These are phyloP conservation scores for Apiospora saccharicola DNA, from an alignment of 2,329 filamentous ascomycete species.

Conservation along the genomic window DNA sequence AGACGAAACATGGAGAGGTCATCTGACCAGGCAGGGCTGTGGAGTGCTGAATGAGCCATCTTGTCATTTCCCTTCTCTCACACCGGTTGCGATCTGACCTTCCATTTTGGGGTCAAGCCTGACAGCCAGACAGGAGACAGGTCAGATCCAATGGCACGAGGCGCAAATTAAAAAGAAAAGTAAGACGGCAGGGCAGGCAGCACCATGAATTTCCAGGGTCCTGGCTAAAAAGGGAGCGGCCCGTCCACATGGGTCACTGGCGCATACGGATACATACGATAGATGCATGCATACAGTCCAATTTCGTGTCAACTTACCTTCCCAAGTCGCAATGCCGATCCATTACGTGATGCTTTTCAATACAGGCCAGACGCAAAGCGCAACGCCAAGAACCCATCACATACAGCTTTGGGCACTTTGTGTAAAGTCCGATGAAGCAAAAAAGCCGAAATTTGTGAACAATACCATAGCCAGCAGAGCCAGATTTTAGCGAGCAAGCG, in stretches of 20 bases:
- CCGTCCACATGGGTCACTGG: background rate
- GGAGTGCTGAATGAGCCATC: background rate
- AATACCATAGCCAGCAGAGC: background rate
- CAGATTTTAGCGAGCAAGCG: background rate
- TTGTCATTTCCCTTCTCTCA: background rate
- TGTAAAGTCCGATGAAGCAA: background rate
- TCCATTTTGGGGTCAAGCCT: background rate
- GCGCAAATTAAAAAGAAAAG: background rate
- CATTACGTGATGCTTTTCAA: background rate
- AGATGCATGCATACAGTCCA: background rate
- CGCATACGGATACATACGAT: background rate
- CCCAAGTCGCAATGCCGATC: background rate
- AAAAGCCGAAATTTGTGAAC: background rate
- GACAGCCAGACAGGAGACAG: too few relatives aligned
- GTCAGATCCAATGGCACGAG: background rate
- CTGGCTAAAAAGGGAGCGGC: constrained; percentile 3
- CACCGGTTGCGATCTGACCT: constrained; percentile 9
- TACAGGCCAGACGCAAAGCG: too few relatives aligned
- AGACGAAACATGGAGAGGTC: background rate
- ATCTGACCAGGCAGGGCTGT: background rate
- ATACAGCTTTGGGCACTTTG: too few relatives aligned
- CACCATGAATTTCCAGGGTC: background rate
- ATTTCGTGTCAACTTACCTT: background rate
- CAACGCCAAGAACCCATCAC: too few relatives aligned
- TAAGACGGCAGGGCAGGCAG: background rate